Evolutionary conservation across 148 eudicot genomes (phyloP).

Genomic region (Cornus suecica): DNA sequence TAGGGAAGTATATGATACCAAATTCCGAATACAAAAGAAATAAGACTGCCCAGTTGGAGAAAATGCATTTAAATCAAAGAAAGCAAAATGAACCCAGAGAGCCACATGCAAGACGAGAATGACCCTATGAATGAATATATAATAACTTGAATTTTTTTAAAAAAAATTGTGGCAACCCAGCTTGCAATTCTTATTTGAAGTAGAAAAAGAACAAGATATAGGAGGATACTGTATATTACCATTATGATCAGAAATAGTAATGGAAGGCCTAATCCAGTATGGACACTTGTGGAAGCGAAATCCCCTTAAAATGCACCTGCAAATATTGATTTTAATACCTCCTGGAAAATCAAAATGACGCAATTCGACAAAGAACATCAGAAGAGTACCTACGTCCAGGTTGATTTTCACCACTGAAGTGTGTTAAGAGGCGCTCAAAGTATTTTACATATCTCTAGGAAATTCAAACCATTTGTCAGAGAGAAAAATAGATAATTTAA

Average conservation of each 20-base stretch:
- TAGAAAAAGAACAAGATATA: neutral
- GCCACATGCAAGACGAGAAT: neutral
- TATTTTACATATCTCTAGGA: conserved; percentile 86
- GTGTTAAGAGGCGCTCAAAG: conserved; percentile 62
- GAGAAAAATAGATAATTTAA: neutral
- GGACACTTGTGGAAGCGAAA: conserved; percentile 90
- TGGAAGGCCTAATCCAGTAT: conserved; percentile 94
- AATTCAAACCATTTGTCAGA: conserved; percentile 14
- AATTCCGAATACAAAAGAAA: too few relatives aligned
- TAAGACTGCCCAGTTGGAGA: neutral
- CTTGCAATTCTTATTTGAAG: neutral
- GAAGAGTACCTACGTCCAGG: conserved; percentile 72
- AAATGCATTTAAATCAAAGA: neutral
- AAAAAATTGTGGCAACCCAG: neutral
- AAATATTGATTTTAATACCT: conserved; percentile 25
- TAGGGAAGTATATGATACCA: too few relatives aligned
- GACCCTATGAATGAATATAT: neutral
- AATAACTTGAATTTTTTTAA: neutral
- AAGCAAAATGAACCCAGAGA: neutral
- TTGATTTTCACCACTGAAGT: conserved; percentile 59
- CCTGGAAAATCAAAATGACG: conserved; percentile 10
- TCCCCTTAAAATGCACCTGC: conserved; percentile 97
- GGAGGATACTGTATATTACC: conserved; percentile 38
- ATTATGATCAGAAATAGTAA: conserved; percentile 73
- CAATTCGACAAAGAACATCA: conserved; percentile 15